phyloP scores from a whole-genome alignment of 73 alveolate species.

The Uronychia binucleata region DNA sequence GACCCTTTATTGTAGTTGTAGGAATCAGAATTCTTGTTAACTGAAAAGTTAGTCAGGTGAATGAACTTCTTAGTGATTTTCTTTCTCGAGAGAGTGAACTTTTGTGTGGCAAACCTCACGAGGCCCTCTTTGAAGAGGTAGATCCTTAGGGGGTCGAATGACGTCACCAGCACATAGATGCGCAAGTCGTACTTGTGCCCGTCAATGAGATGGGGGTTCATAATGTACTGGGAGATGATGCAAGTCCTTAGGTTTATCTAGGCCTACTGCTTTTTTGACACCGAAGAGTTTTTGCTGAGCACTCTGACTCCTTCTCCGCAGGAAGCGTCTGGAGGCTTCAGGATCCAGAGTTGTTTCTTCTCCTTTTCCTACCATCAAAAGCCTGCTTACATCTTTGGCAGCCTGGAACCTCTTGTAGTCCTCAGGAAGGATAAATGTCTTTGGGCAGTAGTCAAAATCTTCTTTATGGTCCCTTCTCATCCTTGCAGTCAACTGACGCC shows the following conservation, averaged over 20 bases:
- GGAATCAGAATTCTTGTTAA: slow-evolving; percentile 76
- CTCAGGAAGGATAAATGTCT: slow-evolving; percentile 85
- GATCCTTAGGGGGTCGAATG: slow-evolving; percentile 95
- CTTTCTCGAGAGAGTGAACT: slow-evolving; percentile 71
- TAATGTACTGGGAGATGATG: slow-evolving; percentile 83
- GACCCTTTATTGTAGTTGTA: slow-evolving; percentile 71
- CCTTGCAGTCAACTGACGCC: slow-evolving; percentile 64
- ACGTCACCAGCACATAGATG: slow-evolving; percentile 87
- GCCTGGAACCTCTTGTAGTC: slow-evolving; percentile 77
- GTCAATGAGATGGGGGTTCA: slow-evolving; percentile 92
- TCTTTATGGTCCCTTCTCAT: slow-evolving; percentile 62
- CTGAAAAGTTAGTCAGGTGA: slow-evolving; percentile 95
- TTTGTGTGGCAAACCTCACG: slow-evolving; percentile 95
- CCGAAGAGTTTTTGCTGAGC: slow-evolving; percentile 67
- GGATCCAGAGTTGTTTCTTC: slow-evolving; percentile 80
- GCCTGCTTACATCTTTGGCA: slow-evolving; percentile 53
- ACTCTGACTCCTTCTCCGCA: slow-evolving; percentile 96
- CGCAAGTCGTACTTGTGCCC: slow-evolving; percentile 94
- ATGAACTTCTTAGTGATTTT: slow-evolving; percentile 78
- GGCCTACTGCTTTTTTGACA: slow-evolving; percentile 38
- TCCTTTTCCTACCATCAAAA: slow-evolving; percentile 38
- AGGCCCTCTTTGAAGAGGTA: slow-evolving; percentile 96
- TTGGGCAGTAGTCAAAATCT: slow-evolving; percentile 82
- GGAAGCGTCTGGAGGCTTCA: slow-evolving; percentile 93
- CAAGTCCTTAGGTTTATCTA: slow-evolving; percentile 57